These are phyloP conservation scores for Salvia rosmarinus DNA, from an alignment of 257 asterid species.

Conservation along the genomic window DNA sequence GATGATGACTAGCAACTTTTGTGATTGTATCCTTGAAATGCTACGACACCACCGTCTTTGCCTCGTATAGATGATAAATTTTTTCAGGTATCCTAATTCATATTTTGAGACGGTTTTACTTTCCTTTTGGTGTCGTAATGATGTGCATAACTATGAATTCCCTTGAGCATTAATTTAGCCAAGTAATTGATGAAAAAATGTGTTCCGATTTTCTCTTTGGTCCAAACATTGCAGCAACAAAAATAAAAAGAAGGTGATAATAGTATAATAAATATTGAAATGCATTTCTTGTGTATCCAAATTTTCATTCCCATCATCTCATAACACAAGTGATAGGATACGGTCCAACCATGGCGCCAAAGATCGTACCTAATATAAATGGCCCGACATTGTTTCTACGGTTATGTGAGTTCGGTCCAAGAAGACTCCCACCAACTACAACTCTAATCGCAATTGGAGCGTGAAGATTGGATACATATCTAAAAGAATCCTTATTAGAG, in stretches of 20 bases:
- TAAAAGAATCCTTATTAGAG: too few species aligned
- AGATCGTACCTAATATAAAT: too few species aligned
- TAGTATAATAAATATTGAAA: not conserved
- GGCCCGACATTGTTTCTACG: too few species aligned
- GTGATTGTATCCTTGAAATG: too few species aligned
- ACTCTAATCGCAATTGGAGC: too few species aligned
- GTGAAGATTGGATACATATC: too few species aligned
- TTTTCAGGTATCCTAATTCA: slow-evolving; percentile 29
- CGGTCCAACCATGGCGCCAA: too few species aligned
- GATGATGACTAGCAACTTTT: slow-evolving; percentile 90
- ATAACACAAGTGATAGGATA: too few species aligned
- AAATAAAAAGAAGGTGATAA: not conserved
- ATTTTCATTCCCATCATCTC: not conserved
- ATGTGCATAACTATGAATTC: slow-evolving; percentile 32
- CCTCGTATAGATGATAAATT: slow-evolving; percentile 27
- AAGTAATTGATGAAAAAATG: slow-evolving; percentile 11
- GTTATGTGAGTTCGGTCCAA: too few species aligned
- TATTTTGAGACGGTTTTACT: slow-evolving; percentile 25
- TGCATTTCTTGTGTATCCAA: not conserved
- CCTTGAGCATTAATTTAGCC: slow-evolving; percentile 18
- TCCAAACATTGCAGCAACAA: slow-evolving; percentile 6
- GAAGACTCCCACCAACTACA: too few species aligned
- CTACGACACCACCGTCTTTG: not conserved
- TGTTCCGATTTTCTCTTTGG: not conserved
- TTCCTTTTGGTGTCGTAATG: slow-evolving; percentile 32